Evolutionary conservation across 192 early-diverging fungal genomes (phyloP).

Genomic region (Obelidium mucronatum): DNA sequence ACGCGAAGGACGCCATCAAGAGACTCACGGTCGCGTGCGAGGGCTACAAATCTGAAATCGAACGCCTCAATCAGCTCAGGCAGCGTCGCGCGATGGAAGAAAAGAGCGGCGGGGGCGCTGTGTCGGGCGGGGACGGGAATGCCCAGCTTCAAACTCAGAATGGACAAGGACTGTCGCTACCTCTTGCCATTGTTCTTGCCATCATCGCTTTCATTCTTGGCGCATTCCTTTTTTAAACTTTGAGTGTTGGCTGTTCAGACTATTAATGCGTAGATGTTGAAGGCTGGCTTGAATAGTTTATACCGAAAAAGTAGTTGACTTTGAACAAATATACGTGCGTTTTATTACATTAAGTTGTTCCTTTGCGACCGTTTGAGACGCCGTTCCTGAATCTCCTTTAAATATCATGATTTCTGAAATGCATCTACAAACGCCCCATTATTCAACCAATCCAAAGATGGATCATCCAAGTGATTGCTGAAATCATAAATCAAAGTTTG

Average conservation of each 20-base stretch:
- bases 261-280: too few species aligned
- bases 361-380: background rate
- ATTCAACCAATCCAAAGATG: constrained; percentile 67
- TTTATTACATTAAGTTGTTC: too few species aligned
- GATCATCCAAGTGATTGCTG: constrained; percentile 74
- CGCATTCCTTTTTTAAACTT: constrained; percentile 40
- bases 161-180: constrained; percentile 19
- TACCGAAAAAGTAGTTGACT: too few species aligned
- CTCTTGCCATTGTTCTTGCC: constrained; percentile 37
- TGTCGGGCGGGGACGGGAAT: background rate
- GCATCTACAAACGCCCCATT: constrained; percentile 37
- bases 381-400: background rate
- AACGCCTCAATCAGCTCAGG: constrained; percentile 52
- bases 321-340: too few species aligned
- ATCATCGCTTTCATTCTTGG: constrained; percentile 52
- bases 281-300: too few species aligned
- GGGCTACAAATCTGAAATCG: constrained; percentile 63
- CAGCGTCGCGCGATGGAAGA: constrained; percentile 40
- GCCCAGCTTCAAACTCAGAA: constrained; percentile 6
- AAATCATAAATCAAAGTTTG: constrained; percentile 62
- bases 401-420: background rate
- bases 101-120: constrained; percentile 2
- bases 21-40: constrained; percentile 57
- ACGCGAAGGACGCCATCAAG: constrained; percentile 54
- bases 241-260: background rate